phyloP scores from a whole-genome alignment of 257 asterid genomes.

The Echium plantagineum region DNA sequence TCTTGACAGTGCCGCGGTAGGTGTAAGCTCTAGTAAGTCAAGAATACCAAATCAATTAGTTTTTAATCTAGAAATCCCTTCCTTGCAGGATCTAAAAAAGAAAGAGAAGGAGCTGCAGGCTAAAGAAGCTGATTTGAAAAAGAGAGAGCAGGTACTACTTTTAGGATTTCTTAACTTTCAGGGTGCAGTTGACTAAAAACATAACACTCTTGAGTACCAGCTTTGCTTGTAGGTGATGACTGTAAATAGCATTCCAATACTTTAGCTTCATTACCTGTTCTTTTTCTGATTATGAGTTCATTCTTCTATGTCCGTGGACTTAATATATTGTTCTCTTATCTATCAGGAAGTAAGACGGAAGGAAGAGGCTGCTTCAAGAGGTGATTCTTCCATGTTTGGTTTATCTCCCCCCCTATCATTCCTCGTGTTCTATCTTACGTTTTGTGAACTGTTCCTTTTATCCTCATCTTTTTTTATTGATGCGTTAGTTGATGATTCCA shows the following conservation, averaged over 20 bases:
- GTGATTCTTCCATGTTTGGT: slow-evolving; percentile 17
- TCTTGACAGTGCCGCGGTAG: slow-evolving; percentile 64
- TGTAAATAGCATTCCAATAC: too few relatives aligned
- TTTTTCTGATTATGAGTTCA: too few relatives aligned
- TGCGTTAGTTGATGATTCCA: too few relatives aligned
- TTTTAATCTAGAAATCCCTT: slow-evolving; percentile 13
- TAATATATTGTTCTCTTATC: neutral
- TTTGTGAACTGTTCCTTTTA: too few relatives aligned
- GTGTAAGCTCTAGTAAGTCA: slow-evolving; percentile 1
- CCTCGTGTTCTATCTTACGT: neutral
- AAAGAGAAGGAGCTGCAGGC: slow-evolving; percentile 88
- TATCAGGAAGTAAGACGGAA: slow-evolving; percentile 56
- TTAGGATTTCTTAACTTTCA: slow-evolving; percentile 1
- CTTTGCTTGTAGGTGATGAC: neutral
- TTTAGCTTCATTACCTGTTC: too few relatives aligned
- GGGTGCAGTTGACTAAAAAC: neutral
- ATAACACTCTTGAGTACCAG: neutral
- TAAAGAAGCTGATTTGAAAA: slow-evolving; percentile 77
- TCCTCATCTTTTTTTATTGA: too few relatives aligned
- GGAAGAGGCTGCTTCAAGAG: slow-evolving; percentile 87
- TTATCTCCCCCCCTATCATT: neutral
- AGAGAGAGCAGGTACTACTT: slow-evolving; percentile 71
- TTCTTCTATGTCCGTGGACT: neutral
- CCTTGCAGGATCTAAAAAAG: slow-evolving; percentile 66
- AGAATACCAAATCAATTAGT: neutral